These are phyloP conservation scores for Parmelia sp. DNA, from an alignment of 495 filamentous ascomycete genomes.

Conservation along the genomic window DNA sequence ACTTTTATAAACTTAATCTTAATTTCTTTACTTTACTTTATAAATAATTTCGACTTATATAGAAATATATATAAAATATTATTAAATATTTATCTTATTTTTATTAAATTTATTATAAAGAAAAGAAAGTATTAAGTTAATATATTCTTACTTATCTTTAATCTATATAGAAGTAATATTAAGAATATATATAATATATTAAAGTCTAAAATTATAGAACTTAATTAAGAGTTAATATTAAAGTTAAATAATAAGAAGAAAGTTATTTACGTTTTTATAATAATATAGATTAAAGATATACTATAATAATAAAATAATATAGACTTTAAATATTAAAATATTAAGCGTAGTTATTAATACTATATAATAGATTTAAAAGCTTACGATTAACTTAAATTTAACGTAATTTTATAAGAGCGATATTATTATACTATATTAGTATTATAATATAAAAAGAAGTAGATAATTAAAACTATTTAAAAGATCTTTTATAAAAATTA, in stretches of 20 bases:
- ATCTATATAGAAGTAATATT: neutral
- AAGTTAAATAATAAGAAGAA: neutral
- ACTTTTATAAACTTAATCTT: neutral
- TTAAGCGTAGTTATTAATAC: neutral
- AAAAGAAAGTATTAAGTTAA: neutral
- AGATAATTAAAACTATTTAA: neutral
- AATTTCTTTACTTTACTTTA: neutral
- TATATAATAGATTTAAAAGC: neutral
- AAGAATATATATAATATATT: neutral
- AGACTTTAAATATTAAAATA: neutral
- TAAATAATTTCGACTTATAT: neutral
- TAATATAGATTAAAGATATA: neutral
- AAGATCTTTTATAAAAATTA: neutral
- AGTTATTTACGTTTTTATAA: neutral
- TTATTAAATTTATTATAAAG: neutral
- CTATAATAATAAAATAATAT: neutral
- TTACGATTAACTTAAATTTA: neutral
- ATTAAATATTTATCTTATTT: neutral
- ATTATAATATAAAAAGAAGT: neutral
- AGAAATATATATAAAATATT: neutral
- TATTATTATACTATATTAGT: neutral
- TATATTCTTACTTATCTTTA: neutral
- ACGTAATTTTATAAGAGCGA: neutral
- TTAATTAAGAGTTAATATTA: neutral
- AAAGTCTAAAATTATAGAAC: neutral